phyloP scores from a whole-genome alignment of 169 alveolate genomes.

The Plasmodium gaboni region DNA sequence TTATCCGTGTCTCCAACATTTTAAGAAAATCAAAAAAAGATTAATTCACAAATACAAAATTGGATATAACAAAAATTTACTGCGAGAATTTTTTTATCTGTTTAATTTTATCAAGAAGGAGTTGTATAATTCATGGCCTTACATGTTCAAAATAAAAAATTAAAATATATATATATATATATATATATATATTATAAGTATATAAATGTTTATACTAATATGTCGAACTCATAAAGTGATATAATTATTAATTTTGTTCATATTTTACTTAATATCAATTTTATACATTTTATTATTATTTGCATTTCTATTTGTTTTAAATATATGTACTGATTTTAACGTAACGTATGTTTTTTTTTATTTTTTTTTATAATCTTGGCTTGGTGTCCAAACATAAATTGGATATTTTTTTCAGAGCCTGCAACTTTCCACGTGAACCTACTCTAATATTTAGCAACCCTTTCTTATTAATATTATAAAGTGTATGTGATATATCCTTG shows the following conservation, averaged over 20 bases:
- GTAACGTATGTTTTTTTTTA: neutral
- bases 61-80: constrained; percentile 7
- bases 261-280: no score
- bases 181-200: no score
- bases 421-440: constrained; percentile 45
- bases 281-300: no score
- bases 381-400: constrained; percentile 63
- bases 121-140: constrained; percentile 57
- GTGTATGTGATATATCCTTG: constrained; percentile 69
- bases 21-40: constrained; percentile 35
- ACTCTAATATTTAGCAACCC: constrained; percentile 53
- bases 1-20: constrained; percentile 26
- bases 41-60: constrained; percentile 22
- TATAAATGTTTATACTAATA: no score
- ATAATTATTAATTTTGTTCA: no score
- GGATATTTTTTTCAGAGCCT: constrained; percentile 57
- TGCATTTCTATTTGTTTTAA: no score
- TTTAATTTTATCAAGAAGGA: constrained; percentile 29
- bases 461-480: constrained; percentile 54
- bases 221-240: no score
- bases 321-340: neutral
- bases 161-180: no score
- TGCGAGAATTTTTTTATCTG: constrained; percentile 8
- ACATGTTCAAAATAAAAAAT: constrained; percentile 44
- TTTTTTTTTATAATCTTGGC: constrained; percentile 53